Base-by-base conservation (phyloP, 202 grass and related monocot species). In the Zizania palustris region DNA sequence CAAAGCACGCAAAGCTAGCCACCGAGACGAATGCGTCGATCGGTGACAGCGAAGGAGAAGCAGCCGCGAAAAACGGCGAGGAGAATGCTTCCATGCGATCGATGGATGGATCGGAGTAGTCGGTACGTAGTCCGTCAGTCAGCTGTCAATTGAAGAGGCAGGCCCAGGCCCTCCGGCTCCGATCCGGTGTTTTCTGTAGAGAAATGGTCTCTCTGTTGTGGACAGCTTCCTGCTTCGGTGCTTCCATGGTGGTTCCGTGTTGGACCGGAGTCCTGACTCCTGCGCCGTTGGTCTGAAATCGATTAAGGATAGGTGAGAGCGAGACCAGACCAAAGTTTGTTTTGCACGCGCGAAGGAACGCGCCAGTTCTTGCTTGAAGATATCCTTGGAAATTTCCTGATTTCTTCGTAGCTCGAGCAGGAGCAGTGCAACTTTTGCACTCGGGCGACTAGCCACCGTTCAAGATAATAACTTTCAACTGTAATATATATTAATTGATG, bases 111-210 rank as follows among this genome's bases (percentile, higher is more conserved):
- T 35, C 34, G 55, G 3, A 11, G 57, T 33, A n/a, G n/a, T n/a
- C n/a, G n/a, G n/a, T n/a, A n/a, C n/a, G n/a, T n/a, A n/a, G n/a
- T n/a, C n/a, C n/a, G n/a, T 22, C 20, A 4, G 57, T 35, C 21
- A 13, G 60, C 28, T n/a, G 44, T 65, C 11, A 56, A 21, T 11
- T 74, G 74, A 64, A 34, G 28, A 28, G 28, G 2, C 1, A 28
- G 28, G 28, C 28, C 14, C 10, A 11, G 20, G 18, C 54, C 13
- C 20, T 44, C 54, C 42, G n/a, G n/a, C n/a, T n/a, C n/a, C n/a
- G n/a, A n/a, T n/a, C n/a, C n/a, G 83, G 34, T 78, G 85, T 87
- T 63, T 56, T 74, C 43, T 74, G 85, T 56, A 22, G 45, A 37
- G 54, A 87, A 73, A 37, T 72, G 51, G 53, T 79, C 76, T 41